These are phyloP conservation scores for Epichloe typhina DNA, from an alignment of 2,329 filamentous ascomycete genomes.

Conservation along the genomic window DNA sequence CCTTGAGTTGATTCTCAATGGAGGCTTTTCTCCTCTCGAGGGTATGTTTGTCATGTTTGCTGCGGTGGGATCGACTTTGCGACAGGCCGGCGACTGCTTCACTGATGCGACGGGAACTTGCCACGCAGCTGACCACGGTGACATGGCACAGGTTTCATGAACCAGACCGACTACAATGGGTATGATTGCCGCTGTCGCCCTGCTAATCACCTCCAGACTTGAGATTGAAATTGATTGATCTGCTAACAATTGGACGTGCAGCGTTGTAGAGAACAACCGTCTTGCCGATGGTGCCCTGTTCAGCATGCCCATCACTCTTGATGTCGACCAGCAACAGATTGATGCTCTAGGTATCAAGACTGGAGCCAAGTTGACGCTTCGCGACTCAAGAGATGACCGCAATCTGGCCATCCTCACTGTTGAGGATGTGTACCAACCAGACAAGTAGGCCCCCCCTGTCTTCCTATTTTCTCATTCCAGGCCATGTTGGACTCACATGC, in stretches of 20 bases:
- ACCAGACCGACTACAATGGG: conserved; percentile 92
- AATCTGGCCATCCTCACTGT: conserved; percentile 93
- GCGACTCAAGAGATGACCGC: conserved; percentile 91
- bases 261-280: conserved; percentile 79
- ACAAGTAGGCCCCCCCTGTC: conserved; percentile 60
- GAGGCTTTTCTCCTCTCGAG: conserved; percentile 94
- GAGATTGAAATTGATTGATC: not conserved
- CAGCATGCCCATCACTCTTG: conserved; percentile 92
- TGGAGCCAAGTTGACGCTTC: conserved; percentile 72
- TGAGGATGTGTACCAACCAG: conserved; percentile 86
- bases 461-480: not conserved
- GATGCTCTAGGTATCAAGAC: conserved; percentile 63
- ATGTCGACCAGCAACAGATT: conserved; percentile 64
- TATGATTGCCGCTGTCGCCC: conserved; percentile 29
- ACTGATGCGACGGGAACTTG: not conserved
- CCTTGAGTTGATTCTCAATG: conserved; percentile 92
- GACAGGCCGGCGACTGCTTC: not conserved
- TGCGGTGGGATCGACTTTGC: not conserved
- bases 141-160: conserved; percentile 69
- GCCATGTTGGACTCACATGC: not conserved
- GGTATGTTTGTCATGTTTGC: conserved; percentile 45
- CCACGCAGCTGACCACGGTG: conserved; percentile 1
- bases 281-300: conserved; percentile 84
- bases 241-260: conserved; percentile 19
- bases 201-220: not conserved